Evolutionary conservation across 2,329 filamentous ascomycete species (phyloP).

Genomic region (Chaetomiaceae sp.): DNA sequence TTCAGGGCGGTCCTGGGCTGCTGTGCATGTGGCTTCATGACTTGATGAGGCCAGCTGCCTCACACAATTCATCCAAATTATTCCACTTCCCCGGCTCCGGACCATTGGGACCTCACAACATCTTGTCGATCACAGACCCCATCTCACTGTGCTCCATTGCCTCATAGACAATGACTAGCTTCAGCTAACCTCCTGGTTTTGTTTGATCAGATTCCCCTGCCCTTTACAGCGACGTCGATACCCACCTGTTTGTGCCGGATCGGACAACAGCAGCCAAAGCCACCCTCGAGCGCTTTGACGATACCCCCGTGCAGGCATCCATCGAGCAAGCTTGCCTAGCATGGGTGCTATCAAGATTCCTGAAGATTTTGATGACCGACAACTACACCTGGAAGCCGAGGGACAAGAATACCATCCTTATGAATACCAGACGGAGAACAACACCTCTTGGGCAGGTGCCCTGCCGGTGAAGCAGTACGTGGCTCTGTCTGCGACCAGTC

Average conservation of each 20-base stretch:
- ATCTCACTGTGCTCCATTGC: not conserved
- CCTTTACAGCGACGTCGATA: not conserved
- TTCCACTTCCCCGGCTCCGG: not conserved
- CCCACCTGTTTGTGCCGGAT: slow-evolving; percentile 1
- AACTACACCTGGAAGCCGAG: slow-evolving; percentile 55
- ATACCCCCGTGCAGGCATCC: slow-evolving; percentile 6
- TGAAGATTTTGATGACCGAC: slow-evolving; percentile 63
- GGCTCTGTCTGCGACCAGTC: not conserved
- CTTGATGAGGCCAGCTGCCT: no score
- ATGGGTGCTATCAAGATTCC: slow-evolving; percentile 50
- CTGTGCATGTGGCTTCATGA: no score
- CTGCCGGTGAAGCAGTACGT: slow-evolving; percentile 86
- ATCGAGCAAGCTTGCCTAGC: slow-evolving; percentile 50
- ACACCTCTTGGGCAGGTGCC: slow-evolving; percentile 83
- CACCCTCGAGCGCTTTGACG: slow-evolving; percentile 1
- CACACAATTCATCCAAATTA: no score
- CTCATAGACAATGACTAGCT: not conserved
- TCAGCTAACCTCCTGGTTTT: not conserved
- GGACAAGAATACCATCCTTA: slow-evolving; percentile 61
- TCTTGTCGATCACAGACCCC: not conserved
- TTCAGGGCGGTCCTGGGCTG: no score
- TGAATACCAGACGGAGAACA: slow-evolving; percentile 83
- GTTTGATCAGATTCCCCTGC: not conserved
- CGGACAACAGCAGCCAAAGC: not conserved
- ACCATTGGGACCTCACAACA: slow-evolving; percentile 3